Percentiles rank a stretch among this genome's conserved stretches.
Conservation (phyloP, 2,329 filamentous ascomycete genomes). For the Blastomyces gilchristii region DNA sequence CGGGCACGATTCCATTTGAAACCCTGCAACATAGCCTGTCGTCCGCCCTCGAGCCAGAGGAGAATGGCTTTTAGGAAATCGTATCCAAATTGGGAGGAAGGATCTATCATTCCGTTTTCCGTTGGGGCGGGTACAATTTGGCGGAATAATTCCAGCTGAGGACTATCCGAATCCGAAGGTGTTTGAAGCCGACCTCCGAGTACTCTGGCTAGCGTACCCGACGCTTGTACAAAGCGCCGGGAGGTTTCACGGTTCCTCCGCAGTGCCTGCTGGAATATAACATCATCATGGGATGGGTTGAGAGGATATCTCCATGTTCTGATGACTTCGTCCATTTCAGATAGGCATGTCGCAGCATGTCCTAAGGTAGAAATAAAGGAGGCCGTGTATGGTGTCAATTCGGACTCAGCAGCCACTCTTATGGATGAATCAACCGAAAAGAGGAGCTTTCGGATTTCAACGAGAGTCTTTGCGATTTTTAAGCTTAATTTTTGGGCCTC, state of each 20-base stretch:
- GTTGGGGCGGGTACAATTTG: constrained; percentile 39
- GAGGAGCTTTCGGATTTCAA: constrained; percentile 46
- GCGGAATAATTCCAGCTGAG: constrained; percentile 38
- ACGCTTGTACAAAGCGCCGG: constrained; percentile 52
- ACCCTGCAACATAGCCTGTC: constrained; percentile 44
- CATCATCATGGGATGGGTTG: constrained; percentile 43
- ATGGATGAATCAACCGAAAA: constrained; percentile 41
- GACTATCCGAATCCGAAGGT: constrained; percentile 28
- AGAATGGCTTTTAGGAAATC: constrained; percentile 55
- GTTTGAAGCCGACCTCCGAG: constrained; percentile 46
- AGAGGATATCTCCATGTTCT: constrained; percentile 50
- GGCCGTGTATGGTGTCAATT: constrained; percentile 25
- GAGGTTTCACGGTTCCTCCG: constrained; percentile 46
- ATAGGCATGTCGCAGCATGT: constrained; percentile 39
- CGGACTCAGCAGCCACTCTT: constrained; percentile 24
- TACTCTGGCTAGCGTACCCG: constrained; percentile 47
- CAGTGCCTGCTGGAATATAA: constrained; percentile 46
- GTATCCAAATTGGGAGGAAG: constrained; percentile 48
- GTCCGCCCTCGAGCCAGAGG: constrained; percentile 52
- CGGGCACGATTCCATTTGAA: constrained; percentile 42
- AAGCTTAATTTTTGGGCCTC: constrained; percentile 45
- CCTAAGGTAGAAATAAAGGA: constrained; percentile 36
- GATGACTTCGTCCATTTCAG: constrained; percentile 48
- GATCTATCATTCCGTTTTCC: constrained; percentile 31
- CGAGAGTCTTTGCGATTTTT: constrained; percentile 45